These are phyloP conservation scores for Barnettozyma salicaria DNA, from an alignment of 805 yeast species.

Conservation along the genomic window DNA sequence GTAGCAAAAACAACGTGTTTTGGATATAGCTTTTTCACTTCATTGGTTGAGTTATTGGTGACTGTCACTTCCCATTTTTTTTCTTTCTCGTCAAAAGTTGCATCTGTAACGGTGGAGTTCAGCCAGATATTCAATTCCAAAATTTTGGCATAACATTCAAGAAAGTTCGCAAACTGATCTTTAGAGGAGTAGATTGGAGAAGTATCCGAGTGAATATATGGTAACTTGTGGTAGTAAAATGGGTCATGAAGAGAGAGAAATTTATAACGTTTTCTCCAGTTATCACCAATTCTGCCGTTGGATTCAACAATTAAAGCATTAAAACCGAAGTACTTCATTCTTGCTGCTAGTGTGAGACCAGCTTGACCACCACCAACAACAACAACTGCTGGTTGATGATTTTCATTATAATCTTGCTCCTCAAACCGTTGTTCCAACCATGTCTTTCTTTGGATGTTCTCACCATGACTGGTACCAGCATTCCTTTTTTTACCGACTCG, in stretches of 20 bases:
- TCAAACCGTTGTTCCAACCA: slow-evolving; percentile 33
- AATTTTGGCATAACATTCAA: slow-evolving; percentile 35
- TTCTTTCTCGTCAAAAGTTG: slow-evolving; percentile 27
- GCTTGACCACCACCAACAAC: slow-evolving; percentile 45
- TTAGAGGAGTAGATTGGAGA: slow-evolving; percentile 39
- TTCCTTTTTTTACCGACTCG: slow-evolving; percentile 29
- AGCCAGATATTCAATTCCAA: slow-evolving; percentile 37
- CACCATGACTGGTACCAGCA: slow-evolving; percentile 35
- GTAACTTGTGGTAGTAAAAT: slow-evolving; percentile 37
- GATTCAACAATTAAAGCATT: slow-evolving; percentile 35
- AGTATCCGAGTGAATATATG: slow-evolving; percentile 36
- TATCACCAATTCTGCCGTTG: slow-evolving; percentile 36
- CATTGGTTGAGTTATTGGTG: slow-evolving; percentile 26
- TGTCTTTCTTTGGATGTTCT: slow-evolving; percentile 32
- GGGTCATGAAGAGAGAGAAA: slow-evolving; percentile 43
- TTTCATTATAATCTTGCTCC: slow-evolving; percentile 28
- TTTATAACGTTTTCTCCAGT: slow-evolving; percentile 42
- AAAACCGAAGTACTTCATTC: slow-evolving; percentile 37
- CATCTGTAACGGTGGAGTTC: slow-evolving; percentile 28
- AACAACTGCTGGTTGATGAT: slow-evolving; percentile 36
- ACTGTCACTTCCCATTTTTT: slow-evolving; percentile 32
- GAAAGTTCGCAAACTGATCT: slow-evolving; percentile 40
- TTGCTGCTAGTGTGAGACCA: slow-evolving; percentile 38
- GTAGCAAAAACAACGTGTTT: slow-evolving; percentile 38
- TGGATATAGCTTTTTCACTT: slow-evolving; percentile 26